phyloP scores from a whole-genome alignment of 2,329 filamentous ascomycete genomes.

The Cladosporium cucumerinum region DNA sequence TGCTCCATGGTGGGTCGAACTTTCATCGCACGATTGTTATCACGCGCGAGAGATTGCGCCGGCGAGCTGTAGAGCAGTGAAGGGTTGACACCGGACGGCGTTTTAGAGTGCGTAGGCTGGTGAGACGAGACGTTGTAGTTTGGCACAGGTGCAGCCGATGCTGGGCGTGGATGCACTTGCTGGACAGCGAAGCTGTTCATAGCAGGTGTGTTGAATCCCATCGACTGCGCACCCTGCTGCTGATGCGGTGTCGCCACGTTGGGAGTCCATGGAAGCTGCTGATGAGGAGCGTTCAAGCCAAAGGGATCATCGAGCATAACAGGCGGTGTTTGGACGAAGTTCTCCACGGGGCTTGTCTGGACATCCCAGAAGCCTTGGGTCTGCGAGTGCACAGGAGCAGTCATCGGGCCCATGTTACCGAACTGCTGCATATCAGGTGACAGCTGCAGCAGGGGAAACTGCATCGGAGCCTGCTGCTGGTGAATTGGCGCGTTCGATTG shows the following conservation, averaged over 20 bases:
- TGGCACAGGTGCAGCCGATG: conserved; percentile 25
- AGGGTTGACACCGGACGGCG: conserved; percentile 45
- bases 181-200: conserved; percentile 33
- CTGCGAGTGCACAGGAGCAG: conserved; percentile 57
- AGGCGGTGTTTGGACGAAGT: conserved; percentile 5
- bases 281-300: conserved; percentile 19
- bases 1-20: conserved; percentile 16
- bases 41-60: conserved; percentile 20
- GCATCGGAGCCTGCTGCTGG: conserved; percentile 39
- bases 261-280: conserved; percentile 11
- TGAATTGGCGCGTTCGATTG: conserved; percentile 19
- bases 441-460: conserved; percentile 54
- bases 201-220: conserved; percentile 31
- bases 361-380: conserved; percentile 33
- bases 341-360: conserved; percentile 2
- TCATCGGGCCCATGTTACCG: conserved; percentile 49
- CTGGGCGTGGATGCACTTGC: conserved; percentile 23
- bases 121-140: conserved; percentile 21
- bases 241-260: conserved; percentile 13
- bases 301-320: conserved; percentile 32
- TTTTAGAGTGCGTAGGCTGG: conserved; percentile 18
- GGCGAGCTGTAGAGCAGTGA: conserved; percentile 42
- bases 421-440: conserved; percentile 56
- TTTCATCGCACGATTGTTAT: conserved; percentile 23
- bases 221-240: conserved; percentile 18